phyloP scores from a whole-genome alignment of 2,329 filamentous ascomycete species.

The Sclerotinia subarctica region DNA sequence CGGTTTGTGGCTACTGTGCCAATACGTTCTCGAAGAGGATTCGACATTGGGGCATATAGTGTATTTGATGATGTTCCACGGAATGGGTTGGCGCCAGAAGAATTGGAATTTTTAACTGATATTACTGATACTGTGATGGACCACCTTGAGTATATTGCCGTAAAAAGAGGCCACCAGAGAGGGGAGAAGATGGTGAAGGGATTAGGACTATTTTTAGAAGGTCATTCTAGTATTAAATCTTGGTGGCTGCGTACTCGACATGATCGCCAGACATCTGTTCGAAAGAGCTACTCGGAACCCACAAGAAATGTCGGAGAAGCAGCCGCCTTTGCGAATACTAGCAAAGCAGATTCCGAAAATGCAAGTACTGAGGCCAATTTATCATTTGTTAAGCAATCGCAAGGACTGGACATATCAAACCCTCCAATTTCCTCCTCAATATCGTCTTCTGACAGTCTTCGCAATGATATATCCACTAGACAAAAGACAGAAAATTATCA shows the following conservation, averaged over 20 bases:
- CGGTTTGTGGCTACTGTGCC: slow-evolving; percentile 34
- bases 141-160: slow-evolving; percentile 56
- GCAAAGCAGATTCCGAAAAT: not conserved
- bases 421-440: not conserved
- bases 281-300: not conserved
- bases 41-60: slow-evolving; percentile 34
- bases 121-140: slow-evolving; percentile 56
- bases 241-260: slow-evolving; percentile 33
- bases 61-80: slow-evolving; percentile 56
- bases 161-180: slow-evolving; percentile 41
- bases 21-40: slow-evolving; percentile 29
- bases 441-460: not conserved
- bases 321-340: not conserved
- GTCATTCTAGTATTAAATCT: slow-evolving; percentile 20
- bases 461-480: not conserved
- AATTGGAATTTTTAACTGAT: slow-evolving; percentile 55
- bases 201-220: slow-evolving; percentile 21
- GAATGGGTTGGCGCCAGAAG: slow-evolving; percentile 47
- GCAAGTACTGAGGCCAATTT: not conserved
- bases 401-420: not conserved
- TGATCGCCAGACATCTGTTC: slow-evolving; percentile 18
- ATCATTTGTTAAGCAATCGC: not conserved
- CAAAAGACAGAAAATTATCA: not conserved
- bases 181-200: slow-evolving; percentile 23
- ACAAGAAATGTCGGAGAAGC: not conserved